phyloP scores from a whole-genome alignment of 495 filamentous ascomycete species.

The Talaromyces proteolyticus region DNA sequence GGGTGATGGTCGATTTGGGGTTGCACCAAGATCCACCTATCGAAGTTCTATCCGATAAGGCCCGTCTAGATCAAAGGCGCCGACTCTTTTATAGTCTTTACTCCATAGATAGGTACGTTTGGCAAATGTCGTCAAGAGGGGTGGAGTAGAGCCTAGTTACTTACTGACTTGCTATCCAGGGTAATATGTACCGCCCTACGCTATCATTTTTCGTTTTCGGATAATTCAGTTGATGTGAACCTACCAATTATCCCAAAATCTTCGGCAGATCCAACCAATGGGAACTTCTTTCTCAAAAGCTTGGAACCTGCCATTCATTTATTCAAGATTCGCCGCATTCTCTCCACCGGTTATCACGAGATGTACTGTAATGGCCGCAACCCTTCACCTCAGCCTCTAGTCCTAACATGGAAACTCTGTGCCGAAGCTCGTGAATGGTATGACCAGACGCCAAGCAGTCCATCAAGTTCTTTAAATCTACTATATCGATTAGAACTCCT shows the following conservation, averaged over 20 bases:
- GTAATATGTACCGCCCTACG: slow-evolving; percentile 75
- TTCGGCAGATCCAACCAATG: slow-evolving; percentile 26
- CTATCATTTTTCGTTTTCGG: slow-evolving; percentile 83
- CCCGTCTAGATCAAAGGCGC: slow-evolving; percentile 67
- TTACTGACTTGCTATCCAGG: slow-evolving; percentile 31
- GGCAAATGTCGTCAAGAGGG: no score
- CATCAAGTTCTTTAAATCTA: slow-evolving; percentile 53
- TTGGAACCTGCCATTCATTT: slow-evolving; percentile 52
- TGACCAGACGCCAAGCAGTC: slow-evolving; percentile 50
- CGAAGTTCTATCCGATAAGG: slow-evolving; percentile 51
- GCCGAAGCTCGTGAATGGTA: slow-evolving; percentile 62
- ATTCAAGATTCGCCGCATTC: slow-evolving; percentile 67
- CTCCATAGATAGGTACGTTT: slow-evolving; percentile 68
- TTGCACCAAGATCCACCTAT: slow-evolving; percentile 83
- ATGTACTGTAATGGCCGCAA: slow-evolving; percentile 66
- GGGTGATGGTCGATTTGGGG: slow-evolving; percentile 80
- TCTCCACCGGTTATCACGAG: slow-evolving; percentile 78
- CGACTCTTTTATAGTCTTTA: slow-evolving; percentile 84
- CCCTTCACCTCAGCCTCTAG: slow-evolving; percentile 51
- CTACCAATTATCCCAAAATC: slow-evolving; percentile 35
- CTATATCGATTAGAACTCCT: slow-evolving; percentile 76
- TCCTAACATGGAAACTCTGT: slow-evolving; percentile 58
- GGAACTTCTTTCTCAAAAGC: slow-evolving; percentile 42
- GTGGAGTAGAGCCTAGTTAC: no score
- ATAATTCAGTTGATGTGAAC: slow-evolving; percentile 72